These are phyloP conservation scores for Aurinia saxatilis DNA, from an alignment of 345 rosid genomes.

Conservation along the genomic window DNA sequence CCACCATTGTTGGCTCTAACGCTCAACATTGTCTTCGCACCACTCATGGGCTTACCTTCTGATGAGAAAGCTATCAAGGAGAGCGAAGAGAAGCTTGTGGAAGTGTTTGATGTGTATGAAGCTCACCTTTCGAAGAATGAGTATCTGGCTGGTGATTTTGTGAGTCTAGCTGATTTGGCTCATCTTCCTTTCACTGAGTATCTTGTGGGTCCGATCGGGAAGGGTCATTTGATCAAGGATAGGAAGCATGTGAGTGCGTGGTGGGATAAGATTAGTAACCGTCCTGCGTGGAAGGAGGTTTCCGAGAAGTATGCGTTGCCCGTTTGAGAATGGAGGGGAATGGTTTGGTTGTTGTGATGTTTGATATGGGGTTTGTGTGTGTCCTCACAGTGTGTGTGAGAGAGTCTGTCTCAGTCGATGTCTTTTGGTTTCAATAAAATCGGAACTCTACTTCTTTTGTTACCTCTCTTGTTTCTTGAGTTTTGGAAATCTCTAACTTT, in stretches of 20 bases:
- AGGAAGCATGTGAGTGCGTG: slow-evolving; percentile 51
- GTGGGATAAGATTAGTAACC: slow-evolving; percentile 62
- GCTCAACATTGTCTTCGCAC: slow-evolving; percentile 34
- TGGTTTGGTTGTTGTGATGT: not conserved
- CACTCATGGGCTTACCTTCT: slow-evolving; percentile 30
- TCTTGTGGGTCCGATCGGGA: slow-evolving; percentile 39
- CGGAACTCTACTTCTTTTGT: not conserved
- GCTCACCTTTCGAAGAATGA: slow-evolving; percentile 49
- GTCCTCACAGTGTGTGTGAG: not conserved
- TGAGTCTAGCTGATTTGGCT: slow-evolving; percentile 63
- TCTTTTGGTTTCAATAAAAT: slow-evolving; percentile 4
- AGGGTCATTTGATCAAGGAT: slow-evolving; percentile 40
- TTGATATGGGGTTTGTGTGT: not conserved
- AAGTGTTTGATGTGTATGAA: slow-evolving; percentile 52
- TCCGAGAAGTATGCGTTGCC: slow-evolving; percentile 22
- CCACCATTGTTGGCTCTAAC: slow-evolving; percentile 39
- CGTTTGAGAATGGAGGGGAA: not conserved
- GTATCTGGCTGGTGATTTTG: slow-evolving; percentile 56
- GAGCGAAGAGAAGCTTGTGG: slow-evolving; percentile 51
- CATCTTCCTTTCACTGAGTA: slow-evolving; percentile 51
- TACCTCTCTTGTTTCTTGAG: not conserved
- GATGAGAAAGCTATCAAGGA: slow-evolving; percentile 45
- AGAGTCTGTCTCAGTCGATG: not conserved
- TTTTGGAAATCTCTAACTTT: not conserved
- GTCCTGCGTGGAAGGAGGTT: slow-evolving; percentile 58